A percentile compares a stretch with the other conserved stretches of the same genome.
These are phyloP conservation scores for Lipomyces sp. DNA, from an alignment of 805 yeast species.

Conservation along the genomic window DNA sequence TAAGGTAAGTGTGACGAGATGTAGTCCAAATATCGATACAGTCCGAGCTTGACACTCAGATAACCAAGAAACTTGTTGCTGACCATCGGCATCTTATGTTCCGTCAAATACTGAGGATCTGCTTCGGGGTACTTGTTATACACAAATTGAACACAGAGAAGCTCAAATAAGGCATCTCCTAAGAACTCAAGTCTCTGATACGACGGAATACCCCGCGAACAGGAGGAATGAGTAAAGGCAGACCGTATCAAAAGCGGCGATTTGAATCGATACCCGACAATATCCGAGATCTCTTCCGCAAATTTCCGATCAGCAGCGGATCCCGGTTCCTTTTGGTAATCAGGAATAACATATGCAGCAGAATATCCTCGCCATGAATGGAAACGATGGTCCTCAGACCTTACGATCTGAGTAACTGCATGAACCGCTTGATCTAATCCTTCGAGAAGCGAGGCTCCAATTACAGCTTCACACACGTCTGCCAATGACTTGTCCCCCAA, in stretches of 20 bases:
- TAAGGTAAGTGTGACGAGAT: slow-evolving; percentile 9
- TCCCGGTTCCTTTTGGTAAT: slow-evolving; percentile 1
- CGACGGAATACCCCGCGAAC: slow-evolving; percentile 2
- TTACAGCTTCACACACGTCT: slow-evolving; percentile 18
- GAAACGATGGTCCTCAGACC: slow-evolving; percentile 4
- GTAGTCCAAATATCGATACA: slow-evolving; percentile 12
- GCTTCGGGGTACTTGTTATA: slow-evolving; percentile 13
- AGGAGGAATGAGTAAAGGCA: slow-evolving; percentile 19
- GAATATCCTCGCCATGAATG: slow-evolving; percentile 11
- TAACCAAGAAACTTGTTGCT: slow-evolving; percentile 19
- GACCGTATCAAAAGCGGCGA: slow-evolving; percentile 6
- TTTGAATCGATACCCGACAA: slow-evolving; percentile 14
- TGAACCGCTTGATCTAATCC: slow-evolving; percentile 15
- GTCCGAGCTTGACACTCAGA: slow-evolving; percentile 9
- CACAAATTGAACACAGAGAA: slow-evolving; percentile 11
- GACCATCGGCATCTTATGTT: slow-evolving; percentile 15
- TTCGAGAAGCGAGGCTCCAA: slow-evolving; percentile 10
- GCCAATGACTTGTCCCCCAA: slow-evolving; percentile 18
- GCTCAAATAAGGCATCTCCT: slow-evolving; percentile 20
- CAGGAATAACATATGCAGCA: background rate
- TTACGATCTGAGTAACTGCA: slow-evolving; percentile 4
- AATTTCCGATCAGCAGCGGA: slow-evolving; percentile 5
- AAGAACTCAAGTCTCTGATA: slow-evolving; percentile 23
- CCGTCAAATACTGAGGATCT: slow-evolving; percentile 15
- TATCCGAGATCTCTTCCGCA: slow-evolving; percentile 7